A percentile compares a stretch with the other conserved stretches of the same genome.
phyloP scores from a whole-genome alignment of 2,329 filamentous ascomycete species.

The Aspergillus persii region DNA sequence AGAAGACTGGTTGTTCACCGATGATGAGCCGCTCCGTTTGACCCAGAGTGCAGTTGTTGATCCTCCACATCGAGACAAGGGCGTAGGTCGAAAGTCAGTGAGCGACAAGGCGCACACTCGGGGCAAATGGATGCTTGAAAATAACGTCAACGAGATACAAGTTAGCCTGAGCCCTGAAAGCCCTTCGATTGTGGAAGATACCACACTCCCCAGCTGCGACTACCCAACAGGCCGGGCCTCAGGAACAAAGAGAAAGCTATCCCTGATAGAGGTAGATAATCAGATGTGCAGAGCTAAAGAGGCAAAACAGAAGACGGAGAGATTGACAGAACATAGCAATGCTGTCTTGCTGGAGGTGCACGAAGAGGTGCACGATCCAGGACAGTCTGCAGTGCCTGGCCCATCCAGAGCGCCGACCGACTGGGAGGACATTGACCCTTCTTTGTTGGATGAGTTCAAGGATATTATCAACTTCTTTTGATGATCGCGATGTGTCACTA shows the following conservation, averaged over 20 bases:
- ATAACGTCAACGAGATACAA: background rate
- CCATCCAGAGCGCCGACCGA: constrained; percentile 2
- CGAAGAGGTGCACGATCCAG: background rate
- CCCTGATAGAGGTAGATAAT: background rate
- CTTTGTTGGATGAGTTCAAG: constrained; percentile 41
- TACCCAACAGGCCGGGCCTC: background rate
- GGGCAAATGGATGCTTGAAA: background rate
- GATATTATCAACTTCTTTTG: constrained; percentile 41
- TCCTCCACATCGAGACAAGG: background rate
- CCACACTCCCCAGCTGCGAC: background rate
- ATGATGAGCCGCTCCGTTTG: background rate
- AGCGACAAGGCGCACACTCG: background rate
- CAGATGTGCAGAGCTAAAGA: background rate
- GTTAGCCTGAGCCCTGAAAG: background rate
- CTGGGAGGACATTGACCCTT: constrained; percentile 40
- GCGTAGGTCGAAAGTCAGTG: background rate
- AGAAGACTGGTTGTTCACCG: background rate
- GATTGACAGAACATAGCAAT: background rate
- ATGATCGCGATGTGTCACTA: constrained; percentile 2
- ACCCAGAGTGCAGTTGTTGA: background rate
- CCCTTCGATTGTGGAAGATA: background rate
- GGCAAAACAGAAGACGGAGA: background rate
- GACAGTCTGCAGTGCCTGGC: background rate
- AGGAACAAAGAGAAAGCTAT: constrained; percentile 2
- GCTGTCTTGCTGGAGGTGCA: background rate